Percentiles rank a stretch among this genome's conserved stretches.
These are phyloP conservation scores for Clarireedia monteithiana DNA, from an alignment of 2,329 filamentous ascomycete genomes.

Conservation along the genomic window DNA sequence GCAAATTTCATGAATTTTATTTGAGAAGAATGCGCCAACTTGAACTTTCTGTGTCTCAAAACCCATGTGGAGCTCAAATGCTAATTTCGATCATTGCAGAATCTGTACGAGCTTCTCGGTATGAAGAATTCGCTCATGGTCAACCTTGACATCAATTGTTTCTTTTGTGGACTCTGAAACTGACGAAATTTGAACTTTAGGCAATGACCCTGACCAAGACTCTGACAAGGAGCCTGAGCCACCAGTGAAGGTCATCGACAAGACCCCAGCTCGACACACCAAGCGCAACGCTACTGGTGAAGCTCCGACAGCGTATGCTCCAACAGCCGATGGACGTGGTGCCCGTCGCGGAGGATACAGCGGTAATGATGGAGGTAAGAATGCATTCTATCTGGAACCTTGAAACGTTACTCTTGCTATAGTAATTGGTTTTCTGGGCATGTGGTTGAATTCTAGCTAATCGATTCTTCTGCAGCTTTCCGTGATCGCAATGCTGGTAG, in stretches of 20 bases:
- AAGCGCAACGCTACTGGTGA: slow-evolving; percentile 85
- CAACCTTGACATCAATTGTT: no score
- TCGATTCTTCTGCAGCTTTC: slow-evolving; percentile 56
- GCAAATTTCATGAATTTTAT: slow-evolving; percentile 10
- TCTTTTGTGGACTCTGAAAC: slow-evolving; percentile 7
- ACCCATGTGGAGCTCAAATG: slow-evolving; percentile 13
- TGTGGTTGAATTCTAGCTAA: slow-evolving; percentile 2
- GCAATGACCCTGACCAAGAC: slow-evolving; percentile 57
- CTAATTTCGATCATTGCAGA: slow-evolving; percentile 51
- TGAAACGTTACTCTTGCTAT: not conserved
- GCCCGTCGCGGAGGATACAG: slow-evolving; percentile 47
- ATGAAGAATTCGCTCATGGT: slow-evolving; percentile 34
- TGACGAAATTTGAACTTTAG: slow-evolving; percentile 24
- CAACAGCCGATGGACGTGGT: slow-evolving; percentile 19
- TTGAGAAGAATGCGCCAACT: slow-evolving; percentile 10
- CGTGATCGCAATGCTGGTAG: slow-evolving; percentile 78
- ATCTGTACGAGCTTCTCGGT: slow-evolving; percentile 98
- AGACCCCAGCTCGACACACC: slow-evolving; percentile 60
- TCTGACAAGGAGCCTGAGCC: slow-evolving; percentile 66
- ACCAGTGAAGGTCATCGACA: slow-evolving; percentile 85
- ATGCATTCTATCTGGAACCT: slow-evolving; percentile 7
- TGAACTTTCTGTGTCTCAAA: not conserved
- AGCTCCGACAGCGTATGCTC: slow-evolving; percentile 41
- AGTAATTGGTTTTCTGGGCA: not conserved
- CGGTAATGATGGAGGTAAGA: slow-evolving; percentile 85